Evolutionary conservation across 108 stramenopile species (phyloP).

Genomic region (Discostella stelligeroides): DNA sequence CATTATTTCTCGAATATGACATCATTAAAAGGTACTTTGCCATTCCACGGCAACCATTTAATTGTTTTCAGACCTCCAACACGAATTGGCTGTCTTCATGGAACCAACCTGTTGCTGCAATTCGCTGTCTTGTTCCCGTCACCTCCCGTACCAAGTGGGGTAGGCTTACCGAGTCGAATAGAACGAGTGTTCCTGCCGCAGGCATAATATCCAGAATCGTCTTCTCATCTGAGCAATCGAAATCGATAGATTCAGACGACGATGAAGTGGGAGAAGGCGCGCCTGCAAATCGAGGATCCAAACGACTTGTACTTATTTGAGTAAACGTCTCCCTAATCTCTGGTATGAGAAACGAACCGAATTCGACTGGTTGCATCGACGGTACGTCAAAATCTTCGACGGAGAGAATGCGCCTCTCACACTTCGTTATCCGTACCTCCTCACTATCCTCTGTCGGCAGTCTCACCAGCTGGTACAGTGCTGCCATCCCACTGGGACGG

Average conservation of each 20-base stretch:
- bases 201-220: slow-evolving; percentile 45
- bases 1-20: slow-evolving; percentile 53
- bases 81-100: slow-evolving; percentile 58
- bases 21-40: slow-evolving; percentile 25
- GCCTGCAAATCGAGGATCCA: slow-evolving; percentile 45
- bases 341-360: slow-evolving; percentile 25
- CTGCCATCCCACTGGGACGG: slow-evolving; percentile 22
- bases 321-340: slow-evolving; percentile 27
- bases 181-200: slow-evolving; percentile 45
- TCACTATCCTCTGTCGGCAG: neutral
- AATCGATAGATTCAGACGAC: neutral
- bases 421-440: slow-evolving; percentile 17
- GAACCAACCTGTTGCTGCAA: slow-evolving; percentile 63
- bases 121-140: slow-evolving; percentile 43
- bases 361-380: slow-evolving; percentile 43
- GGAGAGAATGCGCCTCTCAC: slow-evolving; percentile 15
- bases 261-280: neutral
- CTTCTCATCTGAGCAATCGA: slow-evolving; percentile 10
- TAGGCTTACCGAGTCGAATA: slow-evolving; percentile 61
- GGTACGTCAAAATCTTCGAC: slow-evolving; percentile 49
- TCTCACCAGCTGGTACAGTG: slow-evolving; percentile 23
- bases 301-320: slow-evolving; percentile 45
- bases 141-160: slow-evolving; percentile 57
- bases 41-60: too few relatives aligned
- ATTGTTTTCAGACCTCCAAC: slow-evolving; percentile 9